Conservation (phyloP, 108 stramenopile genomes). For the Seminavis robusta region DNA sequence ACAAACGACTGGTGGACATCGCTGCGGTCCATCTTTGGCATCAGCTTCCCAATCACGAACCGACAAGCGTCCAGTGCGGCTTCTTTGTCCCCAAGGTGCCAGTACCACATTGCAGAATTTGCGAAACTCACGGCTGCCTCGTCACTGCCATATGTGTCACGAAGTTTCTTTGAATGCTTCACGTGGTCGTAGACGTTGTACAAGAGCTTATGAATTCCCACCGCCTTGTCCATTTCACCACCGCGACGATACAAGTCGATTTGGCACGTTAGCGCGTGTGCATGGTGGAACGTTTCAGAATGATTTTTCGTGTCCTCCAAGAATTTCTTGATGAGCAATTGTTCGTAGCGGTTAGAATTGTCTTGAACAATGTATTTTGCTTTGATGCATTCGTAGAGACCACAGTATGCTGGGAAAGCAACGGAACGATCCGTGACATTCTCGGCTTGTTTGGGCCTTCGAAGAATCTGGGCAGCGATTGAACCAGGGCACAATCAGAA, state of each 20-base stretch:
- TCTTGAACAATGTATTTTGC: slow-evolving; percentile 45
- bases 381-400: slow-evolving; percentile 47
- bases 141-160: slow-evolving; percentile 58
- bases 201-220: slow-evolving; percentile 17
- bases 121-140: slow-evolving; percentile 47
- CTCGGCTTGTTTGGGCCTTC: slow-evolving; percentile 7
- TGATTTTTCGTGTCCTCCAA: slow-evolving; percentile 47
- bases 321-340: slow-evolving; percentile 43
- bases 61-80: slow-evolving; percentile 41
- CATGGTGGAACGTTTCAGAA: slow-evolving; percentile 51
- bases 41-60: slow-evolving; percentile 38
- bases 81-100: slow-evolving; percentile 27
- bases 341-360: slow-evolving; percentile 33
- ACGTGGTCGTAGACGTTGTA: slow-evolving; percentile 35
- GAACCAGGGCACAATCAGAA: background rate
- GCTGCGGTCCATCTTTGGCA: slow-evolving; percentile 52
- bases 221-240: slow-evolving; percentile 47
- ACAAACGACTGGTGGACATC: slow-evolving; percentile 55
- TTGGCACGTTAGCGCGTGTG: slow-evolving; percentile 62
- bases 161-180: slow-evolving; percentile 42
- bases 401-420: slow-evolving; percentile 59
- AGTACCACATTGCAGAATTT: slow-evolving; percentile 41
- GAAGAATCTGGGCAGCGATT: slow-evolving; percentile 10
- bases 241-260: slow-evolving; percentile 48
- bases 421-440: slow-evolving; percentile 44